Conservation (phyloP, 2,329 filamentous ascomycete genomes). For the Calonectria multiphialidica region DNA sequence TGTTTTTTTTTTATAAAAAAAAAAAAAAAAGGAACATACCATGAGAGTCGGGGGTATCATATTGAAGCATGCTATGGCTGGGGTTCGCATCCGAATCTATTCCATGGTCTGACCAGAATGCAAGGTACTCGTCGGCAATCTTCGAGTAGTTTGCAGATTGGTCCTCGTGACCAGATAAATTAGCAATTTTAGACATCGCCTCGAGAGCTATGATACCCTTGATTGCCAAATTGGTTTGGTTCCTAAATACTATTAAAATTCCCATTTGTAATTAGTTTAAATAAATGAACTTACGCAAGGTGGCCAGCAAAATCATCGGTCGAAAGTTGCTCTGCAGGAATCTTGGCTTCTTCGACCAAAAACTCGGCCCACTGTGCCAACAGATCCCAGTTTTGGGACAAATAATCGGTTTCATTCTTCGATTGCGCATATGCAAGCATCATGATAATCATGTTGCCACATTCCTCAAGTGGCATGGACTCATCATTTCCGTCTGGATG, state of each 20-base stretch:
- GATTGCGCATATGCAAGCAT: constrained; percentile 75
- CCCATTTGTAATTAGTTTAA: no score
- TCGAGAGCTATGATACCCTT: constrained; percentile 88
- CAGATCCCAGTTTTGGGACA: constrained; percentile 76
- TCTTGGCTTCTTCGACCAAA: constrained; percentile 78
- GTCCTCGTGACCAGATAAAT: constrained; percentile 67
- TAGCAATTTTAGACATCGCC: constrained; percentile 80
- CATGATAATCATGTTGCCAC: constrained; percentile 87
- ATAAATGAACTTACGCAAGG: constrained; percentile 1
- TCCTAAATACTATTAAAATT: constrained; percentile 44
- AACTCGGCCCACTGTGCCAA: constrained; percentile 86
- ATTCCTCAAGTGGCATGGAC: constrained; percentile 83
- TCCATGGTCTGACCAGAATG: constrained; percentile 78
- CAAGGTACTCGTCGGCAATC: constrained; percentile 77
- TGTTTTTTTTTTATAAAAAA: no score
- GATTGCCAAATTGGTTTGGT: constrained; percentile 85
- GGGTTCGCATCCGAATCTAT: constrained; percentile 74
- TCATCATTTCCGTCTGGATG: constrained; percentile 79
- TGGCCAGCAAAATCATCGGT: constrained; percentile 86
- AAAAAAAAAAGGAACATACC: constrained; percentile 45
- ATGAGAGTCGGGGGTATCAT: constrained; percentile 70
- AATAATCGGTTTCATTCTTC: constrained; percentile 63
- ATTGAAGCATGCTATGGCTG: constrained; percentile 82
- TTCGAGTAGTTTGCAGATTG: constrained; percentile 70
- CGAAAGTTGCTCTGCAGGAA: constrained; percentile 81